phyloP scores from a whole-genome alignment of 1,284 basidiomycete genomes.

The Leccinum pachyderme region DNA sequence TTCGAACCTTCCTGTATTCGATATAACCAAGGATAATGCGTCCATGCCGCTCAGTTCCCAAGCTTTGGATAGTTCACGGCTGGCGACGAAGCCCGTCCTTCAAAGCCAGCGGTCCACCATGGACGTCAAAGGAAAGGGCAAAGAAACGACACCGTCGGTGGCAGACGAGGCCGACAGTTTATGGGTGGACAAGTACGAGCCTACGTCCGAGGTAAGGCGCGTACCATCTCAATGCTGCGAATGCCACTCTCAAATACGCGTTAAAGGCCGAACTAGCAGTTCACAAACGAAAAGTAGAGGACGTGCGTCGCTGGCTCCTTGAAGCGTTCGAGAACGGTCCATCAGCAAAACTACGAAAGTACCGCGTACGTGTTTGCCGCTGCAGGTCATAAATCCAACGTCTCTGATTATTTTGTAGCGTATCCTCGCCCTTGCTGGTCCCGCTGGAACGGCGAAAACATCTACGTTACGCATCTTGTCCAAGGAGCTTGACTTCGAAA shows the following conservation, averaged over 20 bases:
- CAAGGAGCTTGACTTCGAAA: slow-evolving; percentile 72
- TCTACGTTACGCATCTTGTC: slow-evolving; percentile 78
- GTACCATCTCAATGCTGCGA: neutral
- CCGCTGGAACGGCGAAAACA: slow-evolving; percentile 90
- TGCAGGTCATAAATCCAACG: neutral
- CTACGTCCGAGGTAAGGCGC: slow-evolving; percentile 55
- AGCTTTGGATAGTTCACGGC: neutral
- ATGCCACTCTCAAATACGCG: neutral
- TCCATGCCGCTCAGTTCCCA: slow-evolving; percentile 13
- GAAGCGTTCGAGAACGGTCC: slow-evolving; percentile 79
- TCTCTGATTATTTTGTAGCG: slow-evolving; percentile 47
- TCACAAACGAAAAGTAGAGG: slow-evolving; percentile 83
- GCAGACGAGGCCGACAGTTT: slow-evolving; percentile 45
- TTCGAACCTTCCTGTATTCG: slow-evolving; percentile 36
- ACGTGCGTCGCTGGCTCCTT: slow-evolving; percentile 81
- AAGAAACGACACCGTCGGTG: slow-evolving; percentile 24
- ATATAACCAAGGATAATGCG: slow-evolving; percentile 25
- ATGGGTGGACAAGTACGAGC: slow-evolving; percentile 81
- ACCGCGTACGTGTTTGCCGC: slow-evolving; percentile 56
- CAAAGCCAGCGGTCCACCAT: slow-evolving; percentile 11
- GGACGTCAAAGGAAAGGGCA: slow-evolving; percentile 47
- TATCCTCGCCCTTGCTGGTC: slow-evolving; percentile 84
- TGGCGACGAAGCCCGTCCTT: neutral
- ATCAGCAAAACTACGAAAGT: slow-evolving; percentile 66
- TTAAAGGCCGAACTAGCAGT: slow-evolving; percentile 79